phyloP scores from a whole-genome alignment of 2,329 filamentous ascomycete genomes.

The Mollisiaceae sp. region DNA sequence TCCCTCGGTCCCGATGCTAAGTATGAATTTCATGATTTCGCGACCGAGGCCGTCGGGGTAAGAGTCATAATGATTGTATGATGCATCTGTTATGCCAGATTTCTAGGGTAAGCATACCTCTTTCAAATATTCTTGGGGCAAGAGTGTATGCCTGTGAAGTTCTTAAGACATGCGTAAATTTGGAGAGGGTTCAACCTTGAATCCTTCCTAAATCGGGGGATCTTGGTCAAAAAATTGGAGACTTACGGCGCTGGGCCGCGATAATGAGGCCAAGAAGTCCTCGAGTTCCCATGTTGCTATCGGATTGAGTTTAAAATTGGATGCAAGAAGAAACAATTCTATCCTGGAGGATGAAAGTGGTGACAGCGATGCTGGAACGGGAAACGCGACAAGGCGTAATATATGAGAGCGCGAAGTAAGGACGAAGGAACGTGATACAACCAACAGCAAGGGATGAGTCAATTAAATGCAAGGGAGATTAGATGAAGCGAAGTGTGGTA shows the following conservation, averaged over 20 bases:
- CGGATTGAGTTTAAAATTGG: background rate
- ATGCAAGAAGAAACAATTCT: background rate
- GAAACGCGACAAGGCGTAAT: background rate
- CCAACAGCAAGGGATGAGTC: background rate
- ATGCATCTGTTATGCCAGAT: background rate
- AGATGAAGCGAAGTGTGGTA: background rate
- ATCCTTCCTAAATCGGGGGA: too few relatives aligned
- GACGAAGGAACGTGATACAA: background rate
- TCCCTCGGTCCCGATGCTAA: slow-evolving; percentile 8
- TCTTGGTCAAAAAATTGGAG: too few relatives aligned
- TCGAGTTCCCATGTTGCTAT: slow-evolving; percentile 14
- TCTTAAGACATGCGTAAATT: too few relatives aligned
- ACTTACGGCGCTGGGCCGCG: slow-evolving; percentile 4
- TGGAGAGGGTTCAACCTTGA: too few relatives aligned
- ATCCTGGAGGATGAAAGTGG: background rate
- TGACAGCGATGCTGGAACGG: background rate
- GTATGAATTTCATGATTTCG: slow-evolving; percentile 23
- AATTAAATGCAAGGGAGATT: background rate
- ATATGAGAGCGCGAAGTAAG: background rate
- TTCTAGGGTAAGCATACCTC: too few relatives aligned
- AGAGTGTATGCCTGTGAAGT: too few relatives aligned
- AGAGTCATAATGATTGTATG: slow-evolving; percentile 21
- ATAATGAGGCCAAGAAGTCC: slow-evolving; percentile 21
- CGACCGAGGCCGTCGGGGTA: slow-evolving; percentile 17
- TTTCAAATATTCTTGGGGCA: too few relatives aligned